Percentiles rank a stretch among this genome's conserved stretches.
Evolutionary conservation across 2,329 filamentous ascomycete species (phyloP).

Genomic region (Talaromyces sp.): DNA sequence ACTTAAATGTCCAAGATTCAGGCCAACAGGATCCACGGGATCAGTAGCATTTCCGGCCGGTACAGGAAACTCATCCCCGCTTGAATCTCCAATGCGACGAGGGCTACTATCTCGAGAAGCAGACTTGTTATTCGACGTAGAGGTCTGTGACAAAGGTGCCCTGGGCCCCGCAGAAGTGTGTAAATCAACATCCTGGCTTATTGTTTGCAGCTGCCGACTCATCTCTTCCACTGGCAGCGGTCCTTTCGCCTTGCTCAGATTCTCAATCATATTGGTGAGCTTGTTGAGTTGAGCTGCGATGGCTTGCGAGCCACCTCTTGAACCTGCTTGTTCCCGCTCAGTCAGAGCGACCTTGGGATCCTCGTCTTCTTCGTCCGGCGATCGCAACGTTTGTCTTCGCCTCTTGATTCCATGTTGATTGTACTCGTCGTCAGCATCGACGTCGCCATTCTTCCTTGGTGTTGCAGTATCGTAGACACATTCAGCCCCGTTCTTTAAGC

Average conservation of each 20-base stretch:
- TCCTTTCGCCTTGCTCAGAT: conserved; percentile 33
- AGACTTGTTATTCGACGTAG: conserved; percentile 13
- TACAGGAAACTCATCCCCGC: conserved; percentile 40
- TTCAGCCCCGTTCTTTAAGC: conserved; percentile 39
- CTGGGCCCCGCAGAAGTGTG: conserved; percentile 2
- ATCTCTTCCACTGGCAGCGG: conserved; percentile 16
- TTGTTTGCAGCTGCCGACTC: conserved; percentile 10
- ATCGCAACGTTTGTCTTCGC: conserved; percentile 27
- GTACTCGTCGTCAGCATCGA: conserved; percentile 14
- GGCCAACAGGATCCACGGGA: conserved; percentile 38
- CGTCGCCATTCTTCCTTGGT: conserved; percentile 23
- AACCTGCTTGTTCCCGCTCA: conserved; percentile 22
- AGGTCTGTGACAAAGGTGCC: conserved; percentile 11
- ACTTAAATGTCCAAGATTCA: conserved; percentile 40
- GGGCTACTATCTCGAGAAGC: conserved; percentile 29
- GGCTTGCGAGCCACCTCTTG: conserved; percentile 30
- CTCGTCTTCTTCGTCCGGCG: conserved; percentile 28
- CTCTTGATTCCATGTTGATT: conserved; percentile 34
- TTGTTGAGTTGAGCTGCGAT: conserved; percentile 43
- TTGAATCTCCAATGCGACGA: conserved; percentile 30
- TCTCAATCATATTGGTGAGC: conserved; percentile 42
- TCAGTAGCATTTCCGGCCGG: conserved; percentile 39
- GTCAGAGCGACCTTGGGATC: conserved; percentile 31
- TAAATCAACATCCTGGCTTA: conserved; percentile 10
- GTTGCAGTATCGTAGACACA: conserved; percentile 38